Evolutionary conservation across 2,329 filamentous ascomycete species (phyloP).

Genomic region (Apiospora sp.): DNA sequence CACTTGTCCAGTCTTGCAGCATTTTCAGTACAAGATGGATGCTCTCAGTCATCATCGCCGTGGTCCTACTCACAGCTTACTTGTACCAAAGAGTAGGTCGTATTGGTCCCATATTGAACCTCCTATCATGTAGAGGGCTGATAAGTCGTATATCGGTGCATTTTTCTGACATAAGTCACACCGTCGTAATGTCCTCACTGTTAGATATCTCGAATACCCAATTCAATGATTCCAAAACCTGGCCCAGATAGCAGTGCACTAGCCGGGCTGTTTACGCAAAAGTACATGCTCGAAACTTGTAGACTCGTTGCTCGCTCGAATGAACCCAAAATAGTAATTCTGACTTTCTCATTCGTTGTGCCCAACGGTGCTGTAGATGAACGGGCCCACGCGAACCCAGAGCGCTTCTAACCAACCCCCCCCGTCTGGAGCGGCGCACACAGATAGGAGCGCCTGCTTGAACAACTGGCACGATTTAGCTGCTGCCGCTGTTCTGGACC

Average conservation of each 20-base stretch:
- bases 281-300: background rate
- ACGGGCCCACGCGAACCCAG: background rate
- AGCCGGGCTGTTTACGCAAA: background rate
- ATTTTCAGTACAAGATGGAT: background rate
- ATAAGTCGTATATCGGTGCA: background rate
- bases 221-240: background rate
- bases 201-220: background rate
- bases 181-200: background rate
- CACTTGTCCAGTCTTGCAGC: background rate
- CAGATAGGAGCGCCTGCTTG: background rate
- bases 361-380: background rate
- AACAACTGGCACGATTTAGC: background rate
- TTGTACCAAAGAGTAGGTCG: background rate
- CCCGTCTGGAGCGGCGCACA: background rate
- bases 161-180: background rate
- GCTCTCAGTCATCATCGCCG: background rate
- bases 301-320: background rate
- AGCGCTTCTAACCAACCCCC: background rate
- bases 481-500: background rate
- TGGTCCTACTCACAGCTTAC: background rate
- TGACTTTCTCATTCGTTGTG: background rate
- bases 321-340: too few relatives aligned
- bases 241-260: background rate
- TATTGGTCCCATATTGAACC: background rate
- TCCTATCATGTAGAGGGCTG: background rate